These are phyloP conservation scores for Aleurites moluccanus DNA, from an alignment of 441 rosid species.

Conservation along the genomic window DNA sequence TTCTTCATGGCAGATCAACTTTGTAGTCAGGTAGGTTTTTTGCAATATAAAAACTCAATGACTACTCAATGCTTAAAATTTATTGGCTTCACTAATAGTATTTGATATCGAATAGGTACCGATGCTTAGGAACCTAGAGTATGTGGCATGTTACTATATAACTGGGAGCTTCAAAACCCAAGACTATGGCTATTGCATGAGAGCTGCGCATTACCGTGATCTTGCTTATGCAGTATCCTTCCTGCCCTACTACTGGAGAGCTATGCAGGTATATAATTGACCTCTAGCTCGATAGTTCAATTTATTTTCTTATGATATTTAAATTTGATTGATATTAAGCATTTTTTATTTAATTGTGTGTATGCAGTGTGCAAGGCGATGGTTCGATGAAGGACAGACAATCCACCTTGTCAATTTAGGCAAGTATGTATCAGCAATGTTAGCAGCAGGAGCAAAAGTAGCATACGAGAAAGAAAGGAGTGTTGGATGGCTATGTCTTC, in stretches of 20 bases:
- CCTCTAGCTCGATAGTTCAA: neutral
- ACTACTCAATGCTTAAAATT: neutral
- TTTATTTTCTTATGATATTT: neutral
- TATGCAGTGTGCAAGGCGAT: conserved; percentile 88
- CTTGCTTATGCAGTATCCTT: conserved; percentile 97
- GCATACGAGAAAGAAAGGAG: conserved; percentile 79
- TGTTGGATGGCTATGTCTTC: conserved; percentile 71
- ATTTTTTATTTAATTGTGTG: conserved; percentile 5
- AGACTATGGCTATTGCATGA: conserved; percentile 87
- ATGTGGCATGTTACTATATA: conserved; percentile 85
- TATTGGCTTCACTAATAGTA: conserved; percentile 12
- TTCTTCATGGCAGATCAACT: conserved; percentile 99
- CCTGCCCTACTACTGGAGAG: conserved; percentile 97
- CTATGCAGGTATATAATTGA: conserved; percentile 79
- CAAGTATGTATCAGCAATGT: conserved; percentile 96
- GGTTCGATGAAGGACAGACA: conserved; percentile 92
- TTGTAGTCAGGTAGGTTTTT: conserved; percentile 74
- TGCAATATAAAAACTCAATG: neutral
- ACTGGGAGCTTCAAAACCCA: conserved; percentile 91
- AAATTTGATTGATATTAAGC: neutral
- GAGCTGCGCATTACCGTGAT: conserved; percentile 70
- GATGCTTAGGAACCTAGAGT: conserved; percentile 76
- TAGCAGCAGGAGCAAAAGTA: conserved; percentile 96
- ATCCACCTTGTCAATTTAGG: conserved; percentile 87
- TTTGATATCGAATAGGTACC: conserved; percentile 52